Conservation (phyloP, 495 filamentous ascomycete species). For the Penicillium salamii region DNA sequence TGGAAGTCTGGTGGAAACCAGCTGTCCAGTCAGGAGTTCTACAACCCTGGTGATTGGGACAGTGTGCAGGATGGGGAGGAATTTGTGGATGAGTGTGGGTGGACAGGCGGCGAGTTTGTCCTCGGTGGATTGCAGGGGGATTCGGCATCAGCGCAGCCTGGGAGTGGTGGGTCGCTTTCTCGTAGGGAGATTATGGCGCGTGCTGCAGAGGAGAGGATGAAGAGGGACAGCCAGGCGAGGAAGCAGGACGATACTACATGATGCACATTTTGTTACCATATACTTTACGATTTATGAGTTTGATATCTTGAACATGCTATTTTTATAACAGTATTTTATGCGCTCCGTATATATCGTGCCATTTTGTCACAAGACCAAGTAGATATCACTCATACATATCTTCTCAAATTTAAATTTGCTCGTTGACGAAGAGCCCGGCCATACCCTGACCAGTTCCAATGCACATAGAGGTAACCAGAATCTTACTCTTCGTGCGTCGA, state of each 20-base stretch:
- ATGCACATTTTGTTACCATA: constrained; percentile 2
- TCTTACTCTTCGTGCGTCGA: constrained; percentile 74
- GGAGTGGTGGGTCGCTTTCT: constrained; percentile 34
- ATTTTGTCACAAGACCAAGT: neutral
- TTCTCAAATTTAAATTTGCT: constrained; percentile 50
- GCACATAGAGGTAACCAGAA: constrained; percentile 83
- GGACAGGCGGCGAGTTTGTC: constrained; percentile 85
- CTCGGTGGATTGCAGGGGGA: constrained; percentile 57
- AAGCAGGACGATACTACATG: constrained; percentile 26
- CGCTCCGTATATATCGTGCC: neutral
- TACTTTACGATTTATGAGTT: constrained; percentile 2
- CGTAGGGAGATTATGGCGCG: constrained; percentile 71
- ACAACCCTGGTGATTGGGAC: constrained; percentile 60
- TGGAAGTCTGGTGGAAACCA: constrained; percentile 65
- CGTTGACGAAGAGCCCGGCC: constrained; percentile 83
- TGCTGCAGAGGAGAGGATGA: constrained; percentile 71
- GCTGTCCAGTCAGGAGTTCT: constrained; percentile 67
- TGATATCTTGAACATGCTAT: neutral
- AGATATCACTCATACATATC: neutral
- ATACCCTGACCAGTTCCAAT: constrained; percentile 83
- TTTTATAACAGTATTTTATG: constrained; percentile 1
- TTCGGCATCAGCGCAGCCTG: constrained; percentile 18
- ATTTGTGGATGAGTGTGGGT: constrained; percentile 73
- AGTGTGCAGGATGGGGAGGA: constrained; percentile 46
- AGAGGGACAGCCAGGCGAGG: constrained; percentile 46